These are phyloP conservation scores for Cymbopogon flexuosus DNA, from an alignment of 202 grass and related monocot species.

Conservation along the genomic window DNA sequence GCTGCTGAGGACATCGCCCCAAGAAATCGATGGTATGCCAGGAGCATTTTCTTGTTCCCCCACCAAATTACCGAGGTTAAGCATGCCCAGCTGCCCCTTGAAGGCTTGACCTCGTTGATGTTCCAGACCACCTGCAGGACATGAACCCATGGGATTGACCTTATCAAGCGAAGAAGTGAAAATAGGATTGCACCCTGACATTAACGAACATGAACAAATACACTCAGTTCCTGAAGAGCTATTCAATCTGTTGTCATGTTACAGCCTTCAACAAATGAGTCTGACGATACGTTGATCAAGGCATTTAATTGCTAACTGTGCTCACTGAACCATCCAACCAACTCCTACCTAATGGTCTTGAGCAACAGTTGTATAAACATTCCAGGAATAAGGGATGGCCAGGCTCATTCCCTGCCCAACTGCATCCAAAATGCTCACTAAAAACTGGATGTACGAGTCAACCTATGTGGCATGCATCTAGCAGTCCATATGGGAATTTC, in stretches of 20 bases:
- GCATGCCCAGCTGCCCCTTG: constrained; percentile 30
- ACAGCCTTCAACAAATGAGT: constrained; percentile 30
- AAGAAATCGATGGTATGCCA: constrained; percentile 23
- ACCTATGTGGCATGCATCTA: neutral
- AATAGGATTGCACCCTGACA: constrained; percentile 42
- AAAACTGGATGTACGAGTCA: constrained; percentile 18
- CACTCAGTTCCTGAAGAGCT: constrained; percentile 36
- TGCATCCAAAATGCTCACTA: constrained; percentile 28
- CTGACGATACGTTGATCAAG: constrained; percentile 23
- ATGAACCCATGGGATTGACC: constrained; percentile 28
- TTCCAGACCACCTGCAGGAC: constrained; percentile 27
- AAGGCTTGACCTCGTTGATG: constrained; percentile 29
- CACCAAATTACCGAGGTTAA: constrained; percentile 35
- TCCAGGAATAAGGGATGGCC: constrained; percentile 26
- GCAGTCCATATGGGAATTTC: neutral
- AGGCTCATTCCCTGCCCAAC: constrained; percentile 23
- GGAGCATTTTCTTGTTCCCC: constrained; percentile 30
- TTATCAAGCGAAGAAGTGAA: constrained; percentile 50
- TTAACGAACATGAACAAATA: constrained; percentile 28
- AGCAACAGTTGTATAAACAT: constrained; percentile 33
- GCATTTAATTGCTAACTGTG: constrained; percentile 39
- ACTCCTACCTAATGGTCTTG: constrained; percentile 53
- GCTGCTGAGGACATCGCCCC: constrained; percentile 32
- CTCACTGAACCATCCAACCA: constrained; percentile 45
- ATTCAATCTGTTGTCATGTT: constrained; percentile 16